Base-by-base conservation (phyloP, 257 asterid genomes). In the Przewalskia tangutica region DNA sequence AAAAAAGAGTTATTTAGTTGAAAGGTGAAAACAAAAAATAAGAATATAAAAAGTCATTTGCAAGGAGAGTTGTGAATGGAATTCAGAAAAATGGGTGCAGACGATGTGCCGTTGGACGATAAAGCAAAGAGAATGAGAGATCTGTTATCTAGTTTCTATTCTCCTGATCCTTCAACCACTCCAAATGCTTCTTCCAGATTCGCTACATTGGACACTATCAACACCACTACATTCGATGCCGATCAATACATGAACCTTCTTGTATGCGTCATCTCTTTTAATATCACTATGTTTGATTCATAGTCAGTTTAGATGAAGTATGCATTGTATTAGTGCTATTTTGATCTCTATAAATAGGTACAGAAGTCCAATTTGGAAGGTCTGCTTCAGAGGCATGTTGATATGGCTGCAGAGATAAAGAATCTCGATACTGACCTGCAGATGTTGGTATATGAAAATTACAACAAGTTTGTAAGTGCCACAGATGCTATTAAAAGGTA, bases 121-220 rank as follows among this genome's bases (percentile, higher is more conserved):
- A 96, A 96, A 91, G 97, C 99, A 16, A 94, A 90, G 94, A 88
- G 98, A 87, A 93, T 92, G 98, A 90, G 99, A 84, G 99, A 96
- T 91, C 97, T 96, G 83, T 56, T 96, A 34, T 94, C 99, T 64
- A 96, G 99, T 85, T 96, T 96, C 89, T 96, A 96, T 81, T 89
- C 99, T 36, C 90, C 94, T 67, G 98, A 96, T 67, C 44, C 91
- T 36, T 48, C 84, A 79, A 73, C 5, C 42, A 84, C 87, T 81
- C 85, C 88, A 51, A 88, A 81, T 83, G 77, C 92, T 82, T 80
- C 95, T 6, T 91, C 98, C 73, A 87, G 99, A 90, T 96, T 92
- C 81, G 99, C 99, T 79, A 94, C 99, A 6, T 90, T 96, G 73
- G 99, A 96, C 58, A 93, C 99, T 40, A 96, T 96, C 88, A 93